Evolutionary conservation across 192 early-diverging fungal species (phyloP).

Genomic region (Funneliformis geosporum): DNA sequence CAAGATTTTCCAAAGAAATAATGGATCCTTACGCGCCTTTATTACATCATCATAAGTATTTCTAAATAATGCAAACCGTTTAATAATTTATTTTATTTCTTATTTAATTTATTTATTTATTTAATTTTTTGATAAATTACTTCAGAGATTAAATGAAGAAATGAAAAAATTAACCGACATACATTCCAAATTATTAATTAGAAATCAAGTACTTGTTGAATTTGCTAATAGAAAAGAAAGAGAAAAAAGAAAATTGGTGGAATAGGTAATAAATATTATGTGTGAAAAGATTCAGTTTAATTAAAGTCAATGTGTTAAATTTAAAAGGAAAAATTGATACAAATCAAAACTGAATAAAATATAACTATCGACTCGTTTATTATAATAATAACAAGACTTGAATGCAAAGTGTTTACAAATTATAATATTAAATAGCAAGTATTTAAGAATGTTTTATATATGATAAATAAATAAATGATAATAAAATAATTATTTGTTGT

Average conservation of each 20-base stretch:
- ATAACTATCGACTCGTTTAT: too few species aligned
- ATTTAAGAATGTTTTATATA: too few species aligned
- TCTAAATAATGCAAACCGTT: neutral
- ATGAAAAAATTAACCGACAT: constrained; percentile 7
- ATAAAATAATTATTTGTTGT: too few species aligned
- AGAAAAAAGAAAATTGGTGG: neutral
- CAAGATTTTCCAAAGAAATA: neutral
- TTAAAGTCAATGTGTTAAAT: too few species aligned
- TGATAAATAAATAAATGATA: too few species aligned
- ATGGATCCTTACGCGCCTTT: neutral
- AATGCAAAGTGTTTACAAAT: too few species aligned
- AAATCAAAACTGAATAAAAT: too few species aligned
- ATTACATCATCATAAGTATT: neutral
- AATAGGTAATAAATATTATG: neutral
- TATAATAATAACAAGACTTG: too few species aligned
- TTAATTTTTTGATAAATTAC: neutral
- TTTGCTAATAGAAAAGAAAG: neutral
- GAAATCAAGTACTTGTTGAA: constrained; percentile 11
- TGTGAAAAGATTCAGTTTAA: too few species aligned
- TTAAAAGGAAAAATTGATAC: too few species aligned
- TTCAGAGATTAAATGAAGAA: constrained; percentile 12
- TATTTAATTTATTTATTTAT: neutral
- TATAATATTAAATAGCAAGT: too few species aligned
- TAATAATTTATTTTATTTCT: neutral
- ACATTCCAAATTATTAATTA: neutral